Evolutionary conservation across 768 basidiomycete genomes (phyloP), one percentile per base, ranked within the genome.

Genomic region (Tremella mesenterica): DNA sequence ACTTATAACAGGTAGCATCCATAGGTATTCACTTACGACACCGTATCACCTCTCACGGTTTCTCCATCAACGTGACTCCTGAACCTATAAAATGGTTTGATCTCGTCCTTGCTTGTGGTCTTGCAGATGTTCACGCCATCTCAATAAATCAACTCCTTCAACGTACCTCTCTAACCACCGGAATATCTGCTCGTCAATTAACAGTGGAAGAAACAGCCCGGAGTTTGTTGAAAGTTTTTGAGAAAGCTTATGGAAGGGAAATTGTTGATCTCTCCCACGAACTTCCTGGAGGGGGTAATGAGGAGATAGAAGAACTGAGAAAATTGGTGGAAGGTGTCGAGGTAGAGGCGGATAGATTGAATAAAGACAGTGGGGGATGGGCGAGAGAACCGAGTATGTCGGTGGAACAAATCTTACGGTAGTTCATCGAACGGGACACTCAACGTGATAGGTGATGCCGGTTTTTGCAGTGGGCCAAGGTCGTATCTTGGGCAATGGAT

Each of bases 1-100:
- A 31, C 30, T 47, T 30, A 57, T 16, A 28, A 0, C 55, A 74
- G 73, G 78, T 99, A 62, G 89, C 82, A 16, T 97, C 93, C 65
- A 93, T 99, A 48, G 95, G 95, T 39, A 89, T 99, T 48, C 91
- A 96, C 72, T 84, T 97, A 50, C 83, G 91, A 52, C 92, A 96
- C 68, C 81, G 93, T 39, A 79, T 99, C 51, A 93, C 95, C 39
- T 85, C 84, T 23, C 95, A 99, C 70, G 95, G 95, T 1, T 95
- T 99, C 74, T 82, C 91, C 1, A 75, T 96, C 69, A 99, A 99
- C 73, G 77, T 96, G 54, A 88, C 89, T 0, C 74, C 72, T 26
- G 85, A 95, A 58, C 89, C 90, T 3, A 69, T 83, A 23, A 58
- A 75, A 21, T 97, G 93, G 93, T 96, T 99, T 68, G 78, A 85